phyloP scores from a whole-genome alignment of 2,329 filamentous ascomycete species.

The Aschersonia sp. region DNA sequence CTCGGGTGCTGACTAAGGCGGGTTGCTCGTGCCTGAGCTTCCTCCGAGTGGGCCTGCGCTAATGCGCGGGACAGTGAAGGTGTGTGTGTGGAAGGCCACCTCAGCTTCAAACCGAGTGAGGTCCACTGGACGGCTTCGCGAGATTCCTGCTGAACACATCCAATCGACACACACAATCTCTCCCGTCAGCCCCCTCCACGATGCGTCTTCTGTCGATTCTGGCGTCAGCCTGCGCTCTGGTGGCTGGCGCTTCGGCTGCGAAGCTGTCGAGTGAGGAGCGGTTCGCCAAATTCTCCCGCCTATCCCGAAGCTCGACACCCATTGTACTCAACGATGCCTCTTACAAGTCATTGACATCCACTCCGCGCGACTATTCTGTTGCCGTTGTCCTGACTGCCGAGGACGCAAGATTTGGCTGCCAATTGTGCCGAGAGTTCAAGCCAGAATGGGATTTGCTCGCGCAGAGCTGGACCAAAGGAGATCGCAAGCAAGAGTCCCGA shows the following conservation, averaged over 20 bases:
- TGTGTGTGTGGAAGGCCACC: constrained; percentile 14
- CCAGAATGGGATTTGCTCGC: constrained; percentile 83
- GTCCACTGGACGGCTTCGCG: background rate
- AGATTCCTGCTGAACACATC: too few relatives aligned
- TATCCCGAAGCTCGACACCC: constrained; percentile 49
- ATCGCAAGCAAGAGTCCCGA: constrained; percentile 58
- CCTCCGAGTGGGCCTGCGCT: too few relatives aligned
- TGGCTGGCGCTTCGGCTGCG: constrained; percentile 44
- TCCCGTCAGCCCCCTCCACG: constrained; percentile 15
- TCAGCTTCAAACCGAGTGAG: constrained; percentile 13
- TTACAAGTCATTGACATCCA: constrained; percentile 61
- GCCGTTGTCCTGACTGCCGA: constrained; percentile 77
- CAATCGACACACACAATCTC: background rate
- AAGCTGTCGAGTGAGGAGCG: constrained; percentile 50
- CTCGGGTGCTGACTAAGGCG: background rate
- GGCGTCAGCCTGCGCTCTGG: constrained; percentile 47
- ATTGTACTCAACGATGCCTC: constrained; percentile 64
- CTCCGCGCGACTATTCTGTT: constrained; percentile 71
- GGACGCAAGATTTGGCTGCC: constrained; percentile 70
- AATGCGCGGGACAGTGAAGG: background rate
- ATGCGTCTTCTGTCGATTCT: constrained; percentile 58
- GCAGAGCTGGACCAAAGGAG: constrained; percentile 76
- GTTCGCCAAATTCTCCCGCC: constrained; percentile 57
- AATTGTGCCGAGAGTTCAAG: constrained; percentile 80
- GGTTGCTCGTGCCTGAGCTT: background rate